Base-by-base conservation (phyloP, 371 early-diverging fungal genomes). In the Saksenaea oblongispora region DNA sequence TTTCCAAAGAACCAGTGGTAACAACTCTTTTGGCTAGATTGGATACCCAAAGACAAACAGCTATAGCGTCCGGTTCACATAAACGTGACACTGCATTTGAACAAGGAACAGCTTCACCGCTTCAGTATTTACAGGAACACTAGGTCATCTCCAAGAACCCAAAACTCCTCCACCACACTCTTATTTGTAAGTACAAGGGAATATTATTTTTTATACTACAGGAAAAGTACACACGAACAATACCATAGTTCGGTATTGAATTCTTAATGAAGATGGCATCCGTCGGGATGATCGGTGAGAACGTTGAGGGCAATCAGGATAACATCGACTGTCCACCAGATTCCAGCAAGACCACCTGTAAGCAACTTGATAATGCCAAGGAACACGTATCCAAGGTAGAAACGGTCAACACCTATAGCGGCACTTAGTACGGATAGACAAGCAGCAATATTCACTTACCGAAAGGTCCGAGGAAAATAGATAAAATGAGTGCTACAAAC, bases 331-430 rank as follows among this genome's bases (percentile, higher is more conserved):
- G 75, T 62, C 81, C 81, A 83, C 79, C 76, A 76, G 58, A 83
- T 74, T 61, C 83, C 83, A 34, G 71, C 74, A 15, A 79, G 69
- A 71, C 83, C 83, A 63, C 72, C 83, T 41, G 83, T 78, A 26
- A 81, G n/a, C 11, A 81, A 64, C 58, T 78, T 78, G 18, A 81
- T 51, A 11, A 85, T 56, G 35, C 81, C 73, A 22, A 82, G 68
- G 71, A 85, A 74, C 36, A 85, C 69, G 35, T 85, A 84, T 17
- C 85, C 85, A 27, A 87, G 81, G 62, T 87, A 87, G 81, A 87
- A 87, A 59, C 87, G 85, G 72, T 87, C 87, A 34, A 87, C 64
- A 64, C 84, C 81, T 71, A 63, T 14, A 39, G 2, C 11, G 11
- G 3, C 1, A 11, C 11, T 39, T 3, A 11, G 39, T 5, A 18